phyloP scores from a whole-genome alignment of 2,329 filamentous ascomycete genomes.

The Fusarium sp. region DNA sequence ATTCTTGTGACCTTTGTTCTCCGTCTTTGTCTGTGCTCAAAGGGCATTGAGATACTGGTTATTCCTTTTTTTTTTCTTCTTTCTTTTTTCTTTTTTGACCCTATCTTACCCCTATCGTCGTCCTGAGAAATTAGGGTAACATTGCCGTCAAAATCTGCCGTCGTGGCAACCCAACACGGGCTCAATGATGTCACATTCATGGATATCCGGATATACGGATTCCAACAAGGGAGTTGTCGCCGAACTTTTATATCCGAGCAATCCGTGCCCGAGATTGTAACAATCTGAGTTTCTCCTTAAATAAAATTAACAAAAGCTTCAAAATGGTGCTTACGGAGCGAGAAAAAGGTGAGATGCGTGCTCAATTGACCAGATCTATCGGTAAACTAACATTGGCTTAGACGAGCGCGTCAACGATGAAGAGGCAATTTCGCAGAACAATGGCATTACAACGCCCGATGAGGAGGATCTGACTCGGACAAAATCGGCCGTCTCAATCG shows the following conservation, averaged over 20 bases:
- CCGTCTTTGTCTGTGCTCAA: too few relatives aligned
- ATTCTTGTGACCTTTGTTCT: too few relatives aligned
- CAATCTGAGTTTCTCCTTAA: not conserved
- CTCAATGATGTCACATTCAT: not conserved
- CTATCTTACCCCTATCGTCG: not conserved
- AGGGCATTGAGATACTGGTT: too few relatives aligned
- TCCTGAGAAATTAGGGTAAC: not conserved
- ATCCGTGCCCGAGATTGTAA: not conserved
- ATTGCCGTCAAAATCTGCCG: not conserved
- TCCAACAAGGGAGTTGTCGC: not conserved
- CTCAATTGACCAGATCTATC: rapidly evolving
- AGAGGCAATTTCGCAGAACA: constrained; percentile 25
- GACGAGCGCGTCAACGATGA: constrained; percentile 18
- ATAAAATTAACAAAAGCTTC: not conserved
- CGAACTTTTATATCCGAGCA: not conserved
- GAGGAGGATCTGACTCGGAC: constrained; percentile 36
- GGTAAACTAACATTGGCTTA: not conserved
- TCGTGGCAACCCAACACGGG: not conserved
- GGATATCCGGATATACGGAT: constrained; percentile 2
- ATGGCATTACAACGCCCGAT: constrained; percentile 21
- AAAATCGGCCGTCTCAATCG: constrained; percentile 39
- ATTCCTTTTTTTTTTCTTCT: not conserved
- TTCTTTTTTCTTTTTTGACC: too few relatives aligned
- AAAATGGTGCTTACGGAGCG: constrained; percentile 10
- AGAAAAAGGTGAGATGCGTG: constrained; percentile 7